Percentiles rank a stretch among this genome's conserved stretches.
These are phyloP conservation scores for Fusarium redolens DNA, from an alignment of 2,329 filamentous ascomycete genomes.

Conservation along the genomic window DNA sequence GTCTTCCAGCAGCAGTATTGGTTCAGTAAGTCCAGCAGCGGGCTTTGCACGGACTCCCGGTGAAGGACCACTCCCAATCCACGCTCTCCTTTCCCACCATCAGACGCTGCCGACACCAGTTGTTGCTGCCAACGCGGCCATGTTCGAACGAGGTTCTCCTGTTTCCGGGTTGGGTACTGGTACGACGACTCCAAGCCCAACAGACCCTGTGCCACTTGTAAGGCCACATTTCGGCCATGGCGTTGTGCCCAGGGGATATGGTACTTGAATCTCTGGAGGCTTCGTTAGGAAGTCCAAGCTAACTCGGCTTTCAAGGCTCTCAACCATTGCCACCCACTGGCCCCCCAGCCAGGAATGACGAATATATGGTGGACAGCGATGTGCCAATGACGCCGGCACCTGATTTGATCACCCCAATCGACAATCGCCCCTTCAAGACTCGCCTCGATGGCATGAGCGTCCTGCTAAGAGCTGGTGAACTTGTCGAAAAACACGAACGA, in stretches of 20 bases:
- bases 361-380: constrained; percentile 46
- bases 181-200: constrained; percentile 43
- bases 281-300: constrained; percentile 42
- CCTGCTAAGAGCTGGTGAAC: constrained; percentile 68
- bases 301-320: constrained; percentile 48
- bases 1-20: constrained; percentile 57
- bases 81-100: constrained; percentile 61
- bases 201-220: constrained; percentile 22
- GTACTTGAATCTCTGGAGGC: constrained; percentile 45
- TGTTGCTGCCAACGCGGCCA: constrained; percentile 13
- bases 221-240: constrained; percentile 39
- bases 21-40: constrained; percentile 54
- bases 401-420: constrained; percentile 34
- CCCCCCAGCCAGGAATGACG: constrained; percentile 46
- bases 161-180: constrained; percentile 30
- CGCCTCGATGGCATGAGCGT: constrained; percentile 69
- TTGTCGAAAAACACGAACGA: constrained; percentile 60
- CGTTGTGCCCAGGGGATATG: constrained; percentile 49
- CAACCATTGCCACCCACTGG: constrained; percentile 49
- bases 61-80: constrained; percentile 65
- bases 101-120: constrained; percentile 46
- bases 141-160: constrained; percentile 39
- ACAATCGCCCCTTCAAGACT: constrained; percentile 36
- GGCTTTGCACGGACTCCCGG: constrained; percentile 56
- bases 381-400: constrained; percentile 47